Base-by-base conservation (phyloP, 208 protist genomes). In the Balamuthia mandrillaris region DNA sequence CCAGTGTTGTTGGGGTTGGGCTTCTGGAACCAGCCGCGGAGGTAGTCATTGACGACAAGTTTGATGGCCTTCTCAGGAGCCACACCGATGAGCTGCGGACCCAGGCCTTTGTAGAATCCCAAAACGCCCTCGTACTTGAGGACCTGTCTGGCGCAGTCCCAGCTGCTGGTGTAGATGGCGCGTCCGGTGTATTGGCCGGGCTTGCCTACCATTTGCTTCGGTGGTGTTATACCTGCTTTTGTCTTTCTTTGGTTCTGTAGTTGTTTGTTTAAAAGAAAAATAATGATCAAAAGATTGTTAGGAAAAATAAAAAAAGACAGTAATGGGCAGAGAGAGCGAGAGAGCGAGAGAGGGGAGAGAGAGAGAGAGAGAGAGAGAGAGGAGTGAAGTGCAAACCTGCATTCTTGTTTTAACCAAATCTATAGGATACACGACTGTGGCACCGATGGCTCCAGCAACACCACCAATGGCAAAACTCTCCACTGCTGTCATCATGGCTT, bases 41-140 rank as follows among this genome's bases (percentile, higher is more conserved):
- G 68, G 24, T 78, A 24, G 45, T 92, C 91, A 58, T 93, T 93
- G 3, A 90, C 84, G 0, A 79, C 87, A 0, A 93, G 61, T 60
- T 93, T 93, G 51, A 93, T 93, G 0, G 91, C 91, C 44, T 93
- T 93, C 42, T 93, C 91, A 14, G 91, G 91, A 1, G 90, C 81
- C 6, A 93, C 91, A 86, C 91, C 91, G 42, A 91, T 54, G 33
- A 93, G 74, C 52, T 92, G 88, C 52, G 91, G 88, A 10, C 60
- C 74, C 6, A 93, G 45, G 54, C 91, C 91, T 52, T 66, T 47
- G 44, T 93, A 93, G 3, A 93, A 42, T 21, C 90, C 91, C 24
- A 14, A 12, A 29, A 88, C n/a, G 70, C 91, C 88, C 60, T 87
- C 81, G 29, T 72, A 75, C 49, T 37, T 81, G 33, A 65, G n/a